Evolutionary conservation across 1,284 basidiomycete genomes (phyloP).

Genomic region (Xanthoconium separans): DNA sequence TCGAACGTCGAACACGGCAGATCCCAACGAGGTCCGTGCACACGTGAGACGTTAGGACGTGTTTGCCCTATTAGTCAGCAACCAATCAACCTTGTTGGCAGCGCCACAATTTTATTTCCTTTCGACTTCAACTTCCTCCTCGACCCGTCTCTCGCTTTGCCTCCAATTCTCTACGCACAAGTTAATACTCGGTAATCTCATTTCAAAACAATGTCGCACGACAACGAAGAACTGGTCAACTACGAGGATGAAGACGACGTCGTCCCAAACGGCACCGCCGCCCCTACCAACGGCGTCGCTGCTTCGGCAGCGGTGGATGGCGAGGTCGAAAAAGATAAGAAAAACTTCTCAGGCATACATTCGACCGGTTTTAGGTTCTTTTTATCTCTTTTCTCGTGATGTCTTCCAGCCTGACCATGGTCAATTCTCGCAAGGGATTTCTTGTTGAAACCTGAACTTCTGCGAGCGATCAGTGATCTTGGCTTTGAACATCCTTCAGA

Average conservation of each 20-base stretch:
- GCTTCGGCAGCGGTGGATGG: slow-evolving; percentile 52
- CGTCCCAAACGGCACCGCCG: slow-evolving; percentile 59
- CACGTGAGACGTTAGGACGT: neutral
- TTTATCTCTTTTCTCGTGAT: slow-evolving; percentile 2
- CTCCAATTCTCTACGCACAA: slow-evolving; percentile 12
- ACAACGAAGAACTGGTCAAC: slow-evolving; percentile 87
- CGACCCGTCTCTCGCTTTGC: slow-evolving; percentile 14
- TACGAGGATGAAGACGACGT: slow-evolving; percentile 95
- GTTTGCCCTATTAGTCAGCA: slow-evolving; percentile 30
- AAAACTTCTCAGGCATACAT: slow-evolving; percentile 97
- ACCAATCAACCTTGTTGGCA: slow-evolving; percentile 4
- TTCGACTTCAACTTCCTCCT: slow-evolving; percentile 19
- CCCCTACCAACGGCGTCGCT: slow-evolving; percentile 50
- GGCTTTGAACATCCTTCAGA: slow-evolving; percentile 99
- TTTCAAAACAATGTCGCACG: slow-evolving; percentile 58
- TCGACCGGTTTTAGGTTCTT: slow-evolving; percentile 90
- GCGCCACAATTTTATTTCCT: slow-evolving; percentile 29
- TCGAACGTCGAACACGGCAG: neutral
- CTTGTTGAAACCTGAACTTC: slow-evolving; percentile 58
- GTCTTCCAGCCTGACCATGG: slow-evolving; percentile 9
- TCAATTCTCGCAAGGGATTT: slow-evolving; percentile 23
- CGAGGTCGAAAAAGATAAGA: slow-evolving; percentile 85
- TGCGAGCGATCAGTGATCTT: slow-evolving; percentile 97
- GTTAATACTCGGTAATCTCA: slow-evolving; percentile 9
- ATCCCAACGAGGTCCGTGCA: neutral